Percentiles rank a stretch among this genome's conserved stretches.
Conservation (phyloP, 2,329 filamentous ascomycete genomes). For the Alternaria angustiovoidea region DNA sequence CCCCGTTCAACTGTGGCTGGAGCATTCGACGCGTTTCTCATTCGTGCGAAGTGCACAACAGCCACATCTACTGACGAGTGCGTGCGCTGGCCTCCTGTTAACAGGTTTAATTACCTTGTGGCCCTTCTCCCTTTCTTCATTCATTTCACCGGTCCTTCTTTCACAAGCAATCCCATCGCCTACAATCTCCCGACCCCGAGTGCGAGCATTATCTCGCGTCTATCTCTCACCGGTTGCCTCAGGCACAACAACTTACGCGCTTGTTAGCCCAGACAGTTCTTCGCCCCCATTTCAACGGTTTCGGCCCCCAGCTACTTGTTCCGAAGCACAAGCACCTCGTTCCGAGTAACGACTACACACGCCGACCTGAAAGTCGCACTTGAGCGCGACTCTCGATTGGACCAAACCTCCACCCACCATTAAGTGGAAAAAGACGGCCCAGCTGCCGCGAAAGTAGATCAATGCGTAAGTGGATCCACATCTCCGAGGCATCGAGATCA, state of each 20-base stretch:
- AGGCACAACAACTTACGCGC: conserved; percentile 16
- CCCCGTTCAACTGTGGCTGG: conserved; percentile 10
- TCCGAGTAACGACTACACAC: not conserved
- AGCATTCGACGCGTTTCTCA: not conserved
- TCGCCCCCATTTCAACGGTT: conserved; percentile 15
- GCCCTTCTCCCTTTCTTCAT: conserved; percentile 19
- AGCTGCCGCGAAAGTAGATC: conserved; percentile 24
- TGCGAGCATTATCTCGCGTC: conserved; percentile 11
- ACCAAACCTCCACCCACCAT: not conserved
- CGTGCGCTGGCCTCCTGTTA: conserved; percentile 10
- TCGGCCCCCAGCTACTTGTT: conserved; percentile 17
- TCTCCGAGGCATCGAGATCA: conserved; percentile 14
- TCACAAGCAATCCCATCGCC: conserved; percentile 8
- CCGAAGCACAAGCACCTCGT: conserved; percentile 13
- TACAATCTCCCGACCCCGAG: conserved; percentile 2
- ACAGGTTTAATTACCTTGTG: conserved; percentile 24
- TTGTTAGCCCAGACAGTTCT: conserved; percentile 21
- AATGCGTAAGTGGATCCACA: conserved; percentile 38
- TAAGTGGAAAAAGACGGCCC: conserved; percentile 21
- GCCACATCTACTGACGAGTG: conserved; percentile 12
- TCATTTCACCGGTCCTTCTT: conserved; percentile 11
- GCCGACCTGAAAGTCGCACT: conserved; percentile 6
- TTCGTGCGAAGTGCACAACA: conserved; percentile 12
- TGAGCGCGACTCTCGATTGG: conserved; percentile 10
- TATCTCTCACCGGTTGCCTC: conserved; percentile 6